Evolutionary conservation across 2,329 filamentous ascomycete species (phyloP), one percentile per base, ranked within the genome.

Genomic region (Alternaria rosae): DNA sequence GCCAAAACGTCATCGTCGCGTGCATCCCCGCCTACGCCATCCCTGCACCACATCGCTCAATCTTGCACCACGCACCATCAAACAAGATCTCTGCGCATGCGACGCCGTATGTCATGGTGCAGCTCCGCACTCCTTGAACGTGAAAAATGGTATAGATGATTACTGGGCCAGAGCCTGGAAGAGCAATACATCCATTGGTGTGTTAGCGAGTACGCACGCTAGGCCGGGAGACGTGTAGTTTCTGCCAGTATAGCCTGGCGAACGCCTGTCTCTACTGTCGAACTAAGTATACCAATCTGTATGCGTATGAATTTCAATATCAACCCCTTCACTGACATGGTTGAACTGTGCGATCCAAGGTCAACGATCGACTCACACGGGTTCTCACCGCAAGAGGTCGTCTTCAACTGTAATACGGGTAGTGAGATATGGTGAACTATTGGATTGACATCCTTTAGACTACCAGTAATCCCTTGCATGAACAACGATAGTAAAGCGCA

Each of bases 1-100:
- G 63, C 63, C 38, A 52, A 58, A 67, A 76, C 74, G 74, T 76
- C 73, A 76, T 76, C 59, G 65, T 59, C 64, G 69, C 66, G 56
- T 56, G 60, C 64, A 66, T 58, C 64, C 50, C 54, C 42, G 60
- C 47, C 52, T 48, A 44, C 48, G 41, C 52, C 43, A 71, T 69
- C 65, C 69, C 59, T 69, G 71, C 61, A 57, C 48, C 70, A 58
- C 68, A 72, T 72, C 71, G 53, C 59, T 20, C 26, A 56, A 38
- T 45, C 51, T 58, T 59, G 58, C 44, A 21, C 52, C 13, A 15
- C 17, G 4, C 20, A 59, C 43, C 42, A 43, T 15, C 25, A 62
- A 61, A 53, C 63, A 57, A 25, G 65, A 57, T 48, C 25, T 43
- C 10, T 28, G 23, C 21, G 17, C 21, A 23, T 44, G 12, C 20